phyloP scores from a whole-genome alignment of 169 alveolate genomes.

The Cystoisospora suis region DNA sequence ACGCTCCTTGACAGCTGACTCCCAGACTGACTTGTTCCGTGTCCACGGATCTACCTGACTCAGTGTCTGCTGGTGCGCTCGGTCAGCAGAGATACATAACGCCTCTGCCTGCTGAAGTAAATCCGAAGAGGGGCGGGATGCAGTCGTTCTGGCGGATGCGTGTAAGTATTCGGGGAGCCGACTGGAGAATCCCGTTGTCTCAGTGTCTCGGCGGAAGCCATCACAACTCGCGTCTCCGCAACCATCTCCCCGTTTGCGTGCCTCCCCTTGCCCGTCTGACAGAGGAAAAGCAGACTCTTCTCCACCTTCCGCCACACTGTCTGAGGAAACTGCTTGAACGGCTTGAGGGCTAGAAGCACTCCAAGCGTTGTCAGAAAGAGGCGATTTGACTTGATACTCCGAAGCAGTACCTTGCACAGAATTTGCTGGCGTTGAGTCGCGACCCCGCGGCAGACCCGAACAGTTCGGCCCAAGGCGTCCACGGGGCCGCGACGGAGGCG shows the following conservation, averaged over 20 bases:
- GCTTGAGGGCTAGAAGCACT: no score
- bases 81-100: slow-evolving; percentile 27
- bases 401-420: no score
- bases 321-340: not conserved
- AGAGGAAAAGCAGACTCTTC: not conserved
- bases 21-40: slow-evolving; percentile 41
- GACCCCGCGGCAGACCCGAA: not conserved
- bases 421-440: no score
- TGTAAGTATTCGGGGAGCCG: not conserved
- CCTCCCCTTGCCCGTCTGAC: not conserved
- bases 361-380: no score
- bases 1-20: slow-evolving; percentile 25
- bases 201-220: not conserved
- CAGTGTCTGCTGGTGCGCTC: slow-evolving; percentile 37
- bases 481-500: slow-evolving; percentile 15
- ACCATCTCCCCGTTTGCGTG: not conserved
- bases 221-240: no score
- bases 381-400: no score
- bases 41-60: slow-evolving; percentile 14
- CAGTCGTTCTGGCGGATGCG: not conserved
- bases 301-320: not conserved
- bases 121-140: slow-evolving; percentile 30
- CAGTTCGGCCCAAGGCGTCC: not conserved
- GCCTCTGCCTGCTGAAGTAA: slow-evolving; percentile 56
- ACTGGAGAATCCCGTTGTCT: not conserved